Conservation (phyloP, 1,284 basidiomycete species). For the Cystobasidium slooffiae region DNA sequence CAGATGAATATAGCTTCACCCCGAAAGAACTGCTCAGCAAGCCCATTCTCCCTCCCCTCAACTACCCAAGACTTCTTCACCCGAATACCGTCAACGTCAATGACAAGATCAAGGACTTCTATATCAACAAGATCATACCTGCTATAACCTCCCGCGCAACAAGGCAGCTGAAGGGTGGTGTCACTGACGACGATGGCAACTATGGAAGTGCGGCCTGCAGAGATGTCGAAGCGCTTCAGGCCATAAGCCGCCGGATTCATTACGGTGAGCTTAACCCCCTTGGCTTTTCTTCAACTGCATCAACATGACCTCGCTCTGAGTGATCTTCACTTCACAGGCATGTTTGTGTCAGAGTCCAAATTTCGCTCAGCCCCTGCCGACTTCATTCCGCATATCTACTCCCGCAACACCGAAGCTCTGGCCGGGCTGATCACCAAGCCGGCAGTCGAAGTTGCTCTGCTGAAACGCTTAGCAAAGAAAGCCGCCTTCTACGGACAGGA, state of each 20-base stretch:
- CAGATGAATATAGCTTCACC: constrained; percentile 97
- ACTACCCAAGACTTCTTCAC: constrained; percentile 76
- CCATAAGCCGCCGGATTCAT: constrained; percentile 93
- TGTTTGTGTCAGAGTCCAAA: constrained; percentile 98
- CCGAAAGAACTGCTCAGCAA: constrained; percentile 70
- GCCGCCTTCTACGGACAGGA: constrained; percentile 91
- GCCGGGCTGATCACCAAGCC: constrained; percentile 87
- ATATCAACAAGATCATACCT: constrained; percentile 77
- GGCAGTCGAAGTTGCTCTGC: constrained; percentile 84
- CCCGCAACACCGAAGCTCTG: constrained; percentile 73
- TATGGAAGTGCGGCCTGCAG: constrained; percentile 93
- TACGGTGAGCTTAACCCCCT: constrained; percentile 72
- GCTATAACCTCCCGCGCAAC: constrained; percentile 76
- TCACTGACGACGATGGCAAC: constrained; percentile 87
- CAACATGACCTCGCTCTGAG: neutral
- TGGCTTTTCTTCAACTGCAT: neutral
- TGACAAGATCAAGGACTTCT: constrained; percentile 84
- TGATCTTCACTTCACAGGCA: constrained; percentile 65
- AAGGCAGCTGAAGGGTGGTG: constrained; percentile 65
- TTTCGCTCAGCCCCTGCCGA: constrained; percentile 81
- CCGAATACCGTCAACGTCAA: constrained; percentile 89
- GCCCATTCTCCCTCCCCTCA: constrained; percentile 77
- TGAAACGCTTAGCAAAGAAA: constrained; percentile 87
- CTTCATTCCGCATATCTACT: constrained; percentile 88
- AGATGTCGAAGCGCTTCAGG: constrained; percentile 91